Evolutionary conservation across 164 flowering plant species (phyloP).

Genomic region (Liquidambar formosana): DNA sequence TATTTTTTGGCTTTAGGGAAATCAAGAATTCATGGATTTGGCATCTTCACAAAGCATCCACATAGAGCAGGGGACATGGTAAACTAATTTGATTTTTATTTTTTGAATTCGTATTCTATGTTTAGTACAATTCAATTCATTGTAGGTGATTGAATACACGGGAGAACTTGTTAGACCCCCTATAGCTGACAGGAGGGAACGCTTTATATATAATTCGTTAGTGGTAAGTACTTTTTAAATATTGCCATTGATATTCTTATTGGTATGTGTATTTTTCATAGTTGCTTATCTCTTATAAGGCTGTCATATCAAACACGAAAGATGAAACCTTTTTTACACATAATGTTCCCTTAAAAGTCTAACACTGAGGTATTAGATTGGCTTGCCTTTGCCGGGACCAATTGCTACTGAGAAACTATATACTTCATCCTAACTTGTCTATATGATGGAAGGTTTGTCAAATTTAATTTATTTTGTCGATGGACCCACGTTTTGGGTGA

Average conservation of each 20-base stretch:
- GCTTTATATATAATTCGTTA: conserved; percentile 80
- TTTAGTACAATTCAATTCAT: neutral
- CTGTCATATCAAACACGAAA: neutral
- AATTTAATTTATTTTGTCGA: too few species aligned
- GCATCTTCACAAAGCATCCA: conserved; percentile 85
- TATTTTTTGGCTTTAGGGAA: conserved; percentile 55
- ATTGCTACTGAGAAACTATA: neutral
- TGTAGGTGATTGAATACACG: conserved; percentile 88
- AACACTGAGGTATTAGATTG: neutral
- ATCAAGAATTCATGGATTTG: conserved; percentile 96
- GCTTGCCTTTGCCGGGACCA: neutral
- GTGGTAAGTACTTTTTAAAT: conserved; percentile 62
- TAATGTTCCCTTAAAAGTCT: neutral
- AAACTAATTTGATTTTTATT: conserved; percentile 9
- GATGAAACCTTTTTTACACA: neutral
- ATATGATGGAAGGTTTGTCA: neutral
- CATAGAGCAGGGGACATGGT: conserved; percentile 99
- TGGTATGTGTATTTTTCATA: neutral
- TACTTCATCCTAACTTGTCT: neutral
- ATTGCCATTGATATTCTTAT: conserved; percentile 3
- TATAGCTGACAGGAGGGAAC: conserved; percentile 92
- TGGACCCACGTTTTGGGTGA: too few species aligned
- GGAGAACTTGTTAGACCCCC: conserved; percentile 95
- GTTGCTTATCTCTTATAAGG: neutral
- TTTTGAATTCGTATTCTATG: neutral